Conservation (phyloP, 306 rosid species). For the Quercus mongolica region DNA sequence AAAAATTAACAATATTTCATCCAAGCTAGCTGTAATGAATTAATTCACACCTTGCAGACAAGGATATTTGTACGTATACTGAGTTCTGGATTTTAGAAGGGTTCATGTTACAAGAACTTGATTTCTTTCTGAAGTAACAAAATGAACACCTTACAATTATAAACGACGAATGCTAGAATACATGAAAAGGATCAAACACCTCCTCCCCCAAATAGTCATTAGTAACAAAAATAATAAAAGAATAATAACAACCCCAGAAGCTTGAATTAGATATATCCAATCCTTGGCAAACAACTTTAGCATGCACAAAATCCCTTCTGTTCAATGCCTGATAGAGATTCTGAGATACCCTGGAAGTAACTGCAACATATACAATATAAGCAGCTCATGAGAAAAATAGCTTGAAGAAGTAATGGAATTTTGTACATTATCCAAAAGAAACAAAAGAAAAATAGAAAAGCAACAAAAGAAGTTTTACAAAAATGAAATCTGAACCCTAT, state of each 20-base stretch:
- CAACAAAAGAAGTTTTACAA: background rate
- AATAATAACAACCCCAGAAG: background rate
- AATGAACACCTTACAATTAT: background rate
- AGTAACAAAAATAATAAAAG: conserved; percentile 2
- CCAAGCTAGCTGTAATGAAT: background rate
- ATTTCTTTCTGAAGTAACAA: background rate
- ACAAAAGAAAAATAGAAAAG: background rate
- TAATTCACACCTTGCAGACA: background rate
- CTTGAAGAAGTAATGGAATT: background rate
- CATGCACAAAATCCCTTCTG: conserved; percentile 77
- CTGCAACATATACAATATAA: conserved; percentile 37
- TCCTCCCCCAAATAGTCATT: conserved; percentile 15
- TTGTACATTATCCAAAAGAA: background rate
- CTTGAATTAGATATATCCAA: conserved; percentile 8
- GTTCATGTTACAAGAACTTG: background rate
- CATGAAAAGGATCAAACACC: background rate
- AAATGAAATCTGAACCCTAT: background rate
- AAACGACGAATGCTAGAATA: background rate
- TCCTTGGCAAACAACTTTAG: conserved; percentile 17
- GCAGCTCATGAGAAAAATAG: background rate
- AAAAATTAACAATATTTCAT: background rate
- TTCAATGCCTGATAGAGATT: conserved; percentile 65
- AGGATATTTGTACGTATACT: background rate
- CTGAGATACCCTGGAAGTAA: conserved; percentile 72
- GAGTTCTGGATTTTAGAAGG: background rate